A percentile compares a stretch with the other conserved stretches of the same genome.
Evolutionary conservation across 371 early-diverging fungal species (phyloP).

Genomic region (Mucor velutinosus): DNA sequence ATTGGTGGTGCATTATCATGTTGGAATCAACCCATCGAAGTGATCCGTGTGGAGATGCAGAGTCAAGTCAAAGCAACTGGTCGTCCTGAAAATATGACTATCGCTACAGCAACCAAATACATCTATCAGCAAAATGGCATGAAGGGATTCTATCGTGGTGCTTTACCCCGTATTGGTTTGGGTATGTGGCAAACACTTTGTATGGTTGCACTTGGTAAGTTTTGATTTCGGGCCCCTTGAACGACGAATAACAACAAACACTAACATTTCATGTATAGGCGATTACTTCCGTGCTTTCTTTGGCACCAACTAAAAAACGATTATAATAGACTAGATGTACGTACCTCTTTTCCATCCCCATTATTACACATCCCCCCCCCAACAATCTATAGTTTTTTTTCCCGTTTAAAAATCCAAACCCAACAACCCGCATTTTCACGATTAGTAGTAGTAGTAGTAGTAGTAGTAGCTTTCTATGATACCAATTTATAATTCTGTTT

Average conservation of each 20-base stretch:
- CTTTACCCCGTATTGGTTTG: conserved; percentile 87
- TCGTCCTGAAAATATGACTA: conserved; percentile 88
- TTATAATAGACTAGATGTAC: background rate
- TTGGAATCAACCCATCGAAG: conserved; percentile 98
- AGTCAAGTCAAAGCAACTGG: conserved; percentile 81
- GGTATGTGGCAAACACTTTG: conserved; percentile 95
- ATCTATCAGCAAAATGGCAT: conserved; percentile 91
- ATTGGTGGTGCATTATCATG: conserved; percentile 90
- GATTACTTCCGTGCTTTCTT: conserved; percentile 41
- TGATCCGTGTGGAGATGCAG: conserved; percentile 97
- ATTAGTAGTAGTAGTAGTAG: background rate
- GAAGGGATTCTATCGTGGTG: conserved; percentile 92
- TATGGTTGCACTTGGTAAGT: conserved; percentile 88
- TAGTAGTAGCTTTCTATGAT: background rate
- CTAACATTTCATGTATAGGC: conserved; percentile 11
- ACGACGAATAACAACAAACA: background rate
- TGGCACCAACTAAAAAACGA: conserved; percentile 27
- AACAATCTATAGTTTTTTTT: conserved; percentile 6
- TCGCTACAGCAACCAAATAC: conserved; percentile 80
- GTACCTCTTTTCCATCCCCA: background rate
- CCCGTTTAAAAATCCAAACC: conserved; percentile 5
- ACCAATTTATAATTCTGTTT: background rate
- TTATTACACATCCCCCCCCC: background rate
- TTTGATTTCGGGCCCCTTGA: background rate
- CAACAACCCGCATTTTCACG: conserved; percentile 1